Percentiles rank a stretch among this genome's conserved stretches.
Evolutionary conservation across 2,329 filamentous ascomycete species (phyloP).

Genomic region (Penicillium capsulatum): DNA sequence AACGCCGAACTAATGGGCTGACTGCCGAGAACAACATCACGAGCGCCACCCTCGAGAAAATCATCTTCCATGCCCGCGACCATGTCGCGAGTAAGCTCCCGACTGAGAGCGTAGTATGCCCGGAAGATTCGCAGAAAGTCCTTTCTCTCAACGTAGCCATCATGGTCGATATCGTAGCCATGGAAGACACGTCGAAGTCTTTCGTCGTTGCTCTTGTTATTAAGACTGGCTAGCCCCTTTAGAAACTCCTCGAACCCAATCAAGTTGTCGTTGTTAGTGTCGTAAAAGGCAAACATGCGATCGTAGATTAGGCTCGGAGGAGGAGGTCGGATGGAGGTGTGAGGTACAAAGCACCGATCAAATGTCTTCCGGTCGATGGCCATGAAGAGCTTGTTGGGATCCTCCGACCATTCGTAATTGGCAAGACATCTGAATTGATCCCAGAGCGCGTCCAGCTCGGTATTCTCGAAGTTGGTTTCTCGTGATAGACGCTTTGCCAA

Average conservation of each 20-base stretch:
- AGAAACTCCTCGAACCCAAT: conserved; percentile 94
- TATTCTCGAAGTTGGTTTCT: conserved; percentile 74
- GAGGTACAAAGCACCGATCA: conserved; percentile 81
- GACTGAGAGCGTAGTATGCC: conserved; percentile 86
- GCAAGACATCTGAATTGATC: conserved; percentile 96
- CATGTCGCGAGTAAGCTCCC: conserved; percentile 82
- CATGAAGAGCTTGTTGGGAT: conserved; percentile 70
- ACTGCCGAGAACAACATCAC: conserved; percentile 69
- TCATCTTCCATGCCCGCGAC: conserved; percentile 74
- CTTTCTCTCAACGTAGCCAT: conserved; percentile 77
- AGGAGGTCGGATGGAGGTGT: conserved; percentile 71
- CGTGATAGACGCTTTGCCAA: conserved; percentile 65
- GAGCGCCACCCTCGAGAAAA: conserved; percentile 67
- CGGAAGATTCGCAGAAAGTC: conserved; percentile 90
- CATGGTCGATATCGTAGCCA: conserved; percentile 84
- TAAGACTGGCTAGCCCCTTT: conserved; percentile 67
- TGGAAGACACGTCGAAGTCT: conserved; percentile 72
- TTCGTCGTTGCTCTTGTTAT: conserved; percentile 57
- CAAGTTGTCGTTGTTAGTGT: conserved; percentile 79
- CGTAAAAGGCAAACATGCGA: conserved; percentile 94
- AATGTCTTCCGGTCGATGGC: conserved; percentile 93
- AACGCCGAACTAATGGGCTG: conserved; percentile 77
- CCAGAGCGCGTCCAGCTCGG: conserved; percentile 88
- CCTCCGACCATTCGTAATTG: conserved; percentile 74
- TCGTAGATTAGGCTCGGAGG: conserved; percentile 89